These are phyloP conservation scores for Blastocystis sp. DNA, from an alignment of 352 stramenopile species.

Conservation along the genomic window DNA sequence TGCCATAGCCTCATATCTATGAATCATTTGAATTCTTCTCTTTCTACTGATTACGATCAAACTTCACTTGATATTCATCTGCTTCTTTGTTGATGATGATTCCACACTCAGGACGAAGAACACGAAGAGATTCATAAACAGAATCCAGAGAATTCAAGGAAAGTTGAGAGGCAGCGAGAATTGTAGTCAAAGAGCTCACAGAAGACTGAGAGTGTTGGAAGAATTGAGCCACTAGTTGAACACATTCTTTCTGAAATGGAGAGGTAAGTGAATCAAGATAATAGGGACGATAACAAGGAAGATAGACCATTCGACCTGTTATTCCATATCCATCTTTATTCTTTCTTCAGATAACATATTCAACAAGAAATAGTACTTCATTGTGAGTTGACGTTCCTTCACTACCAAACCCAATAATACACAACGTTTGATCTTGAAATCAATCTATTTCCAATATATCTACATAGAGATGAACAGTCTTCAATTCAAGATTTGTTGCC, in stretches of 20 bases:
- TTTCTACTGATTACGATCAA: neutral
- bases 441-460: neutral
- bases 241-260: neutral
- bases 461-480: conserved; percentile 43
- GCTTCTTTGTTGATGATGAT: too few species aligned
- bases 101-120: neutral
- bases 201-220: too few species aligned
- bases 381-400: neutral
- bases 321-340: neutral
- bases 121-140: too few species aligned
- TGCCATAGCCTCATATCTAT: neutral
- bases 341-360: neutral
- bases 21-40: neutral
- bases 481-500: conserved; percentile 2
- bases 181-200: too few species aligned
- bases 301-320: conserved; percentile 13
- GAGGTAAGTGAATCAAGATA: neutral
- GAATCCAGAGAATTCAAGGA: neutral
- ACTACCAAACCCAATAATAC: conserved; percentile 20
- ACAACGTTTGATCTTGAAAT: neutral
- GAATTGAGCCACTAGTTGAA: too few species aligned
- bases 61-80: too few species aligned
- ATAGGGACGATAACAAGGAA: neutral
- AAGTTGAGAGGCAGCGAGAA: neutral
- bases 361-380: neutral